Evolutionary conservation across 768 basidiomycete genomes (phyloP).

Genomic region (Omphalotus guepiniiformis): DNA sequence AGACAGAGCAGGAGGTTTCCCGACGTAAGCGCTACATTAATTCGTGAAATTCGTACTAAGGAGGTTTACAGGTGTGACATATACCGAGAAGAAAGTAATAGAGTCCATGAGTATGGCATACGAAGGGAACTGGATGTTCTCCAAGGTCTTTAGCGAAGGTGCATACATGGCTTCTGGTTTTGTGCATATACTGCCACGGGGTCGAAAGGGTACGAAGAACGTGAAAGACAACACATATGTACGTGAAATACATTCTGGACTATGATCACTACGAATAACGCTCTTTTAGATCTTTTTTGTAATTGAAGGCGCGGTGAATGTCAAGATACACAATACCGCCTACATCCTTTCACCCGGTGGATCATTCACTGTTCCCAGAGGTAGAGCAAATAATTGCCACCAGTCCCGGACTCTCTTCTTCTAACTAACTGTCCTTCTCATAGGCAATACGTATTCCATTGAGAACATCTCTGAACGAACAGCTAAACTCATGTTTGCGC

Average conservation of each 20-base stretch:
- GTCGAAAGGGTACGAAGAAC: constrained; percentile 59
- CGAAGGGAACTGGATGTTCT: constrained; percentile 56
- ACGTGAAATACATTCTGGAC: too few species aligned
- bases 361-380: constrained; percentile 88
- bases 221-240: constrained; percentile 93
- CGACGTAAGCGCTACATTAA: constrained; percentile 42
- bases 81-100: constrained; percentile 46
- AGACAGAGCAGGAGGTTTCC: constrained; percentile 42
- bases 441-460: constrained; percentile 67
- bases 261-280: constrained; percentile 18
- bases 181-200: constrained; percentile 53
- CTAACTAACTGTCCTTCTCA: not conserved
- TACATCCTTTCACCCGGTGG: constrained; percentile 79
- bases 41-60: constrained; percentile 4
- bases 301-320: constrained; percentile 83
- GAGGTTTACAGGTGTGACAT: constrained; percentile 49
- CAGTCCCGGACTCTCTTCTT: constrained; percentile 2
- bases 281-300: constrained; percentile 52
- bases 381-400: constrained; percentile 33
- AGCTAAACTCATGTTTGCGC: constrained; percentile 64
- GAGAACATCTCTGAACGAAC: constrained; percentile 59
- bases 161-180: constrained; percentile 70
- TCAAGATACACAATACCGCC: constrained; percentile 75
- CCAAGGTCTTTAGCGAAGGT: constrained; percentile 72
- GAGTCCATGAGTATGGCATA: constrained; percentile 42